phyloP scores from a whole-genome alignment of 805 yeast species.

The Blastobotrys parvus region DNA sequence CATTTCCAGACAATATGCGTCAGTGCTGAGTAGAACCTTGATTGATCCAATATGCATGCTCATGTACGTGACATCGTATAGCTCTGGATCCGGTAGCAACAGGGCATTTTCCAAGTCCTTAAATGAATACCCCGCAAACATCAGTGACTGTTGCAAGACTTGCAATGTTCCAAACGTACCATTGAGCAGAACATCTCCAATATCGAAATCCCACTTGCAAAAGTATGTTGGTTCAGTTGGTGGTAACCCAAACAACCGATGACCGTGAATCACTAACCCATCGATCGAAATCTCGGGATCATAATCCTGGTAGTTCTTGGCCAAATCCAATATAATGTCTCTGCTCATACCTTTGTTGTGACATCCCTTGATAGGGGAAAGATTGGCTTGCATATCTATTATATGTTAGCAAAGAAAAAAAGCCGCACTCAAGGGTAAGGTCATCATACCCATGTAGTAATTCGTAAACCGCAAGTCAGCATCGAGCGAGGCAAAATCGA shows the following conservation, averaged over 20 bases:
- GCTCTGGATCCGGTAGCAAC: slow-evolving; percentile 42
- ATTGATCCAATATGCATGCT: slow-evolving; percentile 47
- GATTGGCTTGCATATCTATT: slow-evolving; percentile 57
- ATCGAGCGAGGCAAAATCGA: slow-evolving; percentile 57
- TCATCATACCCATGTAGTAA: slow-evolving; percentile 65
- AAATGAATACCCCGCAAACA: slow-evolving; percentile 53
- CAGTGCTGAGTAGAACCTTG: slow-evolving; percentile 33
- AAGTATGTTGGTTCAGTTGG: slow-evolving; percentile 82
- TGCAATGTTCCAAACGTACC: slow-evolving; percentile 38
- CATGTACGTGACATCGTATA: slow-evolving; percentile 64
- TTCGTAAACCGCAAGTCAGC: slow-evolving; percentile 81
- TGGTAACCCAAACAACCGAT: slow-evolving; percentile 87
- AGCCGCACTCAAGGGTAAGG: not conserved
- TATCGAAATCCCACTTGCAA: slow-evolving; percentile 81
- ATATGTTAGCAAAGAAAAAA: slow-evolving; percentile 4
- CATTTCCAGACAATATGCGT: slow-evolving; percentile 20
- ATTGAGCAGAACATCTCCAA: slow-evolving; percentile 50
- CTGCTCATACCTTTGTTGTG: slow-evolving; percentile 10
- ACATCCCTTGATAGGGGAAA: slow-evolving; percentile 46
- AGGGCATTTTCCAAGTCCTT: slow-evolving; percentile 71
- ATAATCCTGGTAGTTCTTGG: slow-evolving; percentile 7
- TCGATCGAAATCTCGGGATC: slow-evolving; percentile 43
- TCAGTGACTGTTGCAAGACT: slow-evolving; percentile 28
- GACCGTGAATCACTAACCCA: slow-evolving; percentile 66
- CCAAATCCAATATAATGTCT: slow-evolving; percentile 13